Base-by-base conservation (phyloP, 106 monocot genomes). In the Ottelia alismoides region DNA sequence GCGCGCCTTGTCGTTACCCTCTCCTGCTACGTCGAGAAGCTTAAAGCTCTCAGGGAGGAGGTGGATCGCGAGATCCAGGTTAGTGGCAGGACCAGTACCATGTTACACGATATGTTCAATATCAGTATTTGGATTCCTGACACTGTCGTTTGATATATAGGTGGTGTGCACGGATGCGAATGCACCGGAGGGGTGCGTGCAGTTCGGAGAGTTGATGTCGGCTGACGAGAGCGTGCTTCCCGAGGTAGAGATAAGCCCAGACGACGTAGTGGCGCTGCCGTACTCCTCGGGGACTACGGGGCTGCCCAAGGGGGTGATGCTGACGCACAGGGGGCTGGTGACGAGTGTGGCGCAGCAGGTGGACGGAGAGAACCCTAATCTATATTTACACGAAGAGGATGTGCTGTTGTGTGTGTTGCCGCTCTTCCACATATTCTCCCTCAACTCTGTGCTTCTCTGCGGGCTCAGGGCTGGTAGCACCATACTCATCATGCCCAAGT, bases 211-310 rank as follows among this genome's bases (percentile, higher is more conserved):
- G 28, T 63, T 82, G 23, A 5, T 59, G 53, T 32, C 68, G 21
- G 53, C 55, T 1, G 73, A 82, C 54, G 76, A 76, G 18, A 35
- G 11, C 5, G 49, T 51, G 20, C 22, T 57, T 0, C 74, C 79
- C 22, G 72, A 78, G 16, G 76, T 77, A 17, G 60, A 71, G 21
- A 74, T 86, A 17, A 18, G 60, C 1, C 66, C 86, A 2, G 74
- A 82, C 43, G 86, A 92, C 55, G 79, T 79, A 31, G 86, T 87
- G 20, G 86, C 92, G 49, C 72, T 92, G 40, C 92, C 92, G 2
- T 92, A 69, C 79, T 82, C 82, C 3, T 92, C 92, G 16, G 92
- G 92, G 12, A 92, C 92, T 5, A 92, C 92, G 17, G 92, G 92
- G 28, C 64, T 92, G 2, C 92, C 92, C 9, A 92, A 92, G 56